Evolutionary conservation across 78 protist genomes (phyloP).

Genomic region (Chrysochromulina tobinii): DNA sequence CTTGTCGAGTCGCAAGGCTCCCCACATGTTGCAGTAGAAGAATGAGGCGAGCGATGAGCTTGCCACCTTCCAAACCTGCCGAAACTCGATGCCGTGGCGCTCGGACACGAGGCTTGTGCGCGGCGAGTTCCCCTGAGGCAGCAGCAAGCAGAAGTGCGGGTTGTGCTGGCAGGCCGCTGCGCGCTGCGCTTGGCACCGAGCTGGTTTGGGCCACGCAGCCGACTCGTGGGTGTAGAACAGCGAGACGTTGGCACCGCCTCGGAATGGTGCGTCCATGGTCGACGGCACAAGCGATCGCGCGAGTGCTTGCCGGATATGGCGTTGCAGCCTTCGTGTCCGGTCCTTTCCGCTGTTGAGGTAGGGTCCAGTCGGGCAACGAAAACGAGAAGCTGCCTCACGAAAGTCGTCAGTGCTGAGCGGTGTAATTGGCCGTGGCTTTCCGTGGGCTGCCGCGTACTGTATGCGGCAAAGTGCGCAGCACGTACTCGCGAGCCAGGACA

Average conservation of each 20-base stretch:
- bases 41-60: slow-evolving; percentile 4
- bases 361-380: too few species aligned
- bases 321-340: neutral
- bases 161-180: neutral
- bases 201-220: neutral
- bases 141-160: neutral
- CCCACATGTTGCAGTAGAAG: slow-evolving; percentile 19
- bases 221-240: neutral
- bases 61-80: slow-evolving; percentile 12
- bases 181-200: neutral
- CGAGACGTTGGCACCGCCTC: neutral
- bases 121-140: neutral
- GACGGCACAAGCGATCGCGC: neutral
- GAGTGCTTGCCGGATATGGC: neutral
- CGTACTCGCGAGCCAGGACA: too few species aligned
- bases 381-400: neutral
- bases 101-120: neutral
- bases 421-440: neutral
- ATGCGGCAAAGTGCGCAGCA: too few species aligned
- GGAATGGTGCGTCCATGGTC: neutral
- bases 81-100: neutral
- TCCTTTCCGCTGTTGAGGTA: neutral
- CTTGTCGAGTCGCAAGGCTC: neutral
- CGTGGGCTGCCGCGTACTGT: neutral
- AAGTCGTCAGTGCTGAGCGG: neutral